phyloP scores from a whole-genome alignment of 805 yeast genomes.

The Hyphopichia homilentoma region DNA sequence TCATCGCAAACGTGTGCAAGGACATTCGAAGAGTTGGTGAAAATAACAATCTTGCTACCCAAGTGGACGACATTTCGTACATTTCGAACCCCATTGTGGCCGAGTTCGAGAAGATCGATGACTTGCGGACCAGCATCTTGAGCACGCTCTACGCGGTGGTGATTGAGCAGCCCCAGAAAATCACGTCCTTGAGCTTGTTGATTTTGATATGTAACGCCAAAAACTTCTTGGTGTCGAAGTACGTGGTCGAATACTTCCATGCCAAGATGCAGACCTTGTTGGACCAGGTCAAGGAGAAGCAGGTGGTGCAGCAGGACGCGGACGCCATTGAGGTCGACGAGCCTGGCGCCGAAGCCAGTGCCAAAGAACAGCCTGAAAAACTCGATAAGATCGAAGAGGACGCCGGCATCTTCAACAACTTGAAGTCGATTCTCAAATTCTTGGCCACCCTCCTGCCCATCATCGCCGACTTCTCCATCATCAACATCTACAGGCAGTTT shows the following conservation, averaged over 20 bases:
- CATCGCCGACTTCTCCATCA: constrained; percentile 41
- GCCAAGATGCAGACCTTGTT: constrained; percentile 56
- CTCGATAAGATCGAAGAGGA: constrained; percentile 18
- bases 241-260: constrained; percentile 66
- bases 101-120: constrained; percentile 60
- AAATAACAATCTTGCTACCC: constrained; percentile 34
- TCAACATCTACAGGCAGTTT: constrained; percentile 48
- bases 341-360: constrained; percentile 14
- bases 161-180: constrained; percentile 89
- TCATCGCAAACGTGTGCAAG: constrained; percentile 41
- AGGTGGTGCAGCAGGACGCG: constrained; percentile 6
- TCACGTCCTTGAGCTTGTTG: constrained; percentile 65
- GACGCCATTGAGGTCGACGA: constrained; percentile 7
- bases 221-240: constrained; percentile 63
- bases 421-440: constrained; percentile 70
- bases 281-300: constrained; percentile 17
- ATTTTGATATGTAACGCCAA: constrained; percentile 63
- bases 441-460: constrained; percentile 64
- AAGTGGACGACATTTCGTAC: constrained; percentile 53
- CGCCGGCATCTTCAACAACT: constrained; percentile 63
- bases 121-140: constrained; percentile 55
- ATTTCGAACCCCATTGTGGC: constrained; percentile 64
- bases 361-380: constrained; percentile 30
- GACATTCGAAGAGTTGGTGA: constrained; percentile 44
- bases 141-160: constrained; percentile 65